Evolutionary conservation across 2,329 filamentous ascomycete genomes (phyloP).

Genomic region (Tolypocladium endophyticum): DNA sequence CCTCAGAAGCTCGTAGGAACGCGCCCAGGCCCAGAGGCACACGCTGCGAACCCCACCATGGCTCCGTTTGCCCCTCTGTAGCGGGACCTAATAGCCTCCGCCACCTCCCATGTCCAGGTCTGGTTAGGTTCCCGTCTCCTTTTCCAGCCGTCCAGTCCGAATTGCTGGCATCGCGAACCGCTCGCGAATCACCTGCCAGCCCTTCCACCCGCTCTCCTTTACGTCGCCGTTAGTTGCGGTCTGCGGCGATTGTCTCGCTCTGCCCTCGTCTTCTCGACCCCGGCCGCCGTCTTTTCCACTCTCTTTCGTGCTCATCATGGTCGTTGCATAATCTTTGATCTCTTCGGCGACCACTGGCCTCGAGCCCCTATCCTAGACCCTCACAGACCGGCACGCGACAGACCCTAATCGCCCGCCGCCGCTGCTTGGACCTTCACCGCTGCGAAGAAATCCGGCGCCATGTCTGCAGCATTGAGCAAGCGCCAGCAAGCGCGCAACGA

Average conservation of each 20-base stretch:
- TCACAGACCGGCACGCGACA: neutral
- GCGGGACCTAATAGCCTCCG: neutral
- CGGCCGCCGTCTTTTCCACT: neutral
- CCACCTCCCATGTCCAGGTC: neutral
- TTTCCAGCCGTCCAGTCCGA: neutral
- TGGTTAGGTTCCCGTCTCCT: neutral
- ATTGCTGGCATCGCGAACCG: neutral
- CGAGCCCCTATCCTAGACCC: neutral
- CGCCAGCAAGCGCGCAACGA: conserved; percentile 97
- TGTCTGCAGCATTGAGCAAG: conserved; percentile 76
- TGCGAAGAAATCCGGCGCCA: conserved; percentile 22
- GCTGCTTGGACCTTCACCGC: neutral
- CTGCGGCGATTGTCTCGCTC: neutral
- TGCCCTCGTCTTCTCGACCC: neutral
- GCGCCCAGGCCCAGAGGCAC: neutral
- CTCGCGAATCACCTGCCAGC: neutral
- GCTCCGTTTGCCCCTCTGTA: neutral
- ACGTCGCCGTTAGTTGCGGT: neutral
- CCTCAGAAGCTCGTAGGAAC: neutral
- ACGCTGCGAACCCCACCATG: neutral
- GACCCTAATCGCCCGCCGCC: neutral
- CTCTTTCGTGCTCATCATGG: conserved; percentile 1
- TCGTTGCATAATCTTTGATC: conserved; percentile 4
- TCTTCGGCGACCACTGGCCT: conserved; percentile 2
- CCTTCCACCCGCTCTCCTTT: neutral